phyloP scores from a whole-genome alignment of 176 grass and related monocot genomes.

The Oryza longistaminata region DNA sequence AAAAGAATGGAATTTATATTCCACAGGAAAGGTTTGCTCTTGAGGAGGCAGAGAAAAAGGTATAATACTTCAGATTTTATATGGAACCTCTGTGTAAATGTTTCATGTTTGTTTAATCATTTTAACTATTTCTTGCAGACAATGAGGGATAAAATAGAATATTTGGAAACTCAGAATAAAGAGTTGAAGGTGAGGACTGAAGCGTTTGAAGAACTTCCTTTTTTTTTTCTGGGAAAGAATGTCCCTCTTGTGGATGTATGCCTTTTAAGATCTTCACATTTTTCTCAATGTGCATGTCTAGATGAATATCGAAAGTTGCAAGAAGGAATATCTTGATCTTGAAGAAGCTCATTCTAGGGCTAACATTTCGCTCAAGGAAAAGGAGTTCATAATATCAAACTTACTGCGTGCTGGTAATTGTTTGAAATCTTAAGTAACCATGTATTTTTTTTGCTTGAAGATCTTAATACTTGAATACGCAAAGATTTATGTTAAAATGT shows the following conservation, averaged over 20 bases:
- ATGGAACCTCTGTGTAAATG: neutral
- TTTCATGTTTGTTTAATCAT: conserved; percentile 9
- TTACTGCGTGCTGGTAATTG: conserved; percentile 60
- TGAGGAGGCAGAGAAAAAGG: conserved; percentile 88
- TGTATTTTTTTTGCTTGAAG: conserved; percentile 22
- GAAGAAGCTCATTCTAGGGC: conserved; percentile 56
- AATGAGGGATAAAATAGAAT: conserved; percentile 63
- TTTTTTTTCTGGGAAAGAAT: neutral
- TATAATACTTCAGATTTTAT: conserved; percentile 32
- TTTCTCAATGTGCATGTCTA: conserved; percentile 39
- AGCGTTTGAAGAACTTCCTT: conserved; percentile 1
- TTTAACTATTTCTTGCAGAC: conserved; percentile 47
- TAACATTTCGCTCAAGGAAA: conserved; percentile 53
- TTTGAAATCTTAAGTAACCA: conserved; percentile 24
- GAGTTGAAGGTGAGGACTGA: conserved; percentile 70
- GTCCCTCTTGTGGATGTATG: neutral
- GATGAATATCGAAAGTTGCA: conserved; percentile 59
- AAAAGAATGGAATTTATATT: conserved; percentile 90
- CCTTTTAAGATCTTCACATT: conserved; percentile 4
- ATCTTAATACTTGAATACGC: neutral
- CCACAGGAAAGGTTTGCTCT: conserved; percentile 64
- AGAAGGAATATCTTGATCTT: conserved; percentile 52
- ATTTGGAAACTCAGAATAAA: conserved; percentile 59
- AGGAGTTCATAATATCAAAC: conserved; percentile 78
- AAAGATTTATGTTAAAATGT: neutral